These are phyloP conservation scores for Lipomyces yamadae DNA, from an alignment of 805 yeast genomes.

Conservation along the genomic window DNA sequence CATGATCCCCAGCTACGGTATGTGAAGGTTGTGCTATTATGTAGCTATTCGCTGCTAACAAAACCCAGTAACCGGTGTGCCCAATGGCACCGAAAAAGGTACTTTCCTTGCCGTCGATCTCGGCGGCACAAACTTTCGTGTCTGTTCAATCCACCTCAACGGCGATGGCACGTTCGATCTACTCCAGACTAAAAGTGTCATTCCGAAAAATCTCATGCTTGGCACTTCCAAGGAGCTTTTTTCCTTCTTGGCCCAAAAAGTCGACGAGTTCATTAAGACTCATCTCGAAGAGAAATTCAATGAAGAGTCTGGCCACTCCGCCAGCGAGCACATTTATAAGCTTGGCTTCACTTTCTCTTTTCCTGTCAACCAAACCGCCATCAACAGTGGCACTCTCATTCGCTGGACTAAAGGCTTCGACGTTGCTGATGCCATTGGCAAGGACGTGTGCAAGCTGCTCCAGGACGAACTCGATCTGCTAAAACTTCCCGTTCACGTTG, in stretches of 20 bases:
- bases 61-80: constrained; percentile 68
- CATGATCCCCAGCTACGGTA: constrained; percentile 83
- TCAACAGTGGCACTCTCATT: constrained; percentile 76
- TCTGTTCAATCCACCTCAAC: constrained; percentile 76
- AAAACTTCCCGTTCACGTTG: constrained; percentile 63
- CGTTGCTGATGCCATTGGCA: constrained; percentile 80
- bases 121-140: constrained; percentile 96
- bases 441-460: constrained; percentile 75
- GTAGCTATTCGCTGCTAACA: background rate
- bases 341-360: constrained; percentile 94
- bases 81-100: constrained; percentile 85
- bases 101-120: constrained; percentile 86
- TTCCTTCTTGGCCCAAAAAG: constrained; percentile 71
- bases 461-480: constrained; percentile 69
- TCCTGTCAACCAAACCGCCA: constrained; percentile 85
- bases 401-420: constrained; percentile 98
- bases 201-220: constrained; percentile 76
- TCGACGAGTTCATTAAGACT: constrained; percentile 64
- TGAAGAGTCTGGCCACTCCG: constrained; percentile 40
- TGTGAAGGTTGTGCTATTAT: background rate
- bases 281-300: constrained; percentile 61
- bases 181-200: constrained; percentile 75
- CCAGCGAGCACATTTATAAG: constrained; percentile 52
- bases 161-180: constrained; percentile 72
- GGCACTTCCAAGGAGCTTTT: constrained; percentile 73